A percentile compares a stretch with the other conserved stretches of the same genome.
These are phyloP conservation scores for Arctostaphylos glauca DNA, from an alignment of 148 eudicot species.

Conservation along the genomic window DNA sequence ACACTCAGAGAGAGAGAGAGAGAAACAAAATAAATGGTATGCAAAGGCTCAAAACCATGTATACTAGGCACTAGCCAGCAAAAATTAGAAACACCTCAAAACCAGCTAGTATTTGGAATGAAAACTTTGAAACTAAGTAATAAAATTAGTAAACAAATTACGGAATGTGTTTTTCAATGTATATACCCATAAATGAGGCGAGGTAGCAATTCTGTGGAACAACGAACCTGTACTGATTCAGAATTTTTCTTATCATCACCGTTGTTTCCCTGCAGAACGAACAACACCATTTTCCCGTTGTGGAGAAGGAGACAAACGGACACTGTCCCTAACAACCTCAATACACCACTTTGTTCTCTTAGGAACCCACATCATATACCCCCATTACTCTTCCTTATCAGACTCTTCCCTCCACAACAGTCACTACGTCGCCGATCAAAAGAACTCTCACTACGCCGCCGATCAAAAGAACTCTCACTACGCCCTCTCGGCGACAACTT, in stretches of 20 bases:
- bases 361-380: neutral
- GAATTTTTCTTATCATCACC: neutral
- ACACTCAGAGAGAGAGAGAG: too few relatives aligned
- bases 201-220: neutral
- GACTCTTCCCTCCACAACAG: neutral
- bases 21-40: too few relatives aligned
- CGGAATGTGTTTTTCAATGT: too few relatives aligned
- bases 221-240: neutral
- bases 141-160: too few relatives aligned
- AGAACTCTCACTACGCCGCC: neutral
- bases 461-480: neutral
- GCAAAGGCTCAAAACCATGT: too few relatives aligned
- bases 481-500: neutral
- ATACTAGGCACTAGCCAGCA: too few relatives aligned
- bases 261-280: neutral
- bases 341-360: neutral
- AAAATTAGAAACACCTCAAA: too few relatives aligned
- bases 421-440: too few relatives aligned
- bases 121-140: too few relatives aligned
- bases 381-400: neutral
- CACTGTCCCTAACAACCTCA: neutral
- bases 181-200: neutral
- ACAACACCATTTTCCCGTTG: neutral
- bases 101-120: too few relatives aligned
- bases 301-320: neutral